These are phyloP conservation scores for Monilinia vaccinii-corymbosi DNA, from an alignment of 2,329 filamentous ascomycete genomes.

Conservation along the genomic window DNA sequence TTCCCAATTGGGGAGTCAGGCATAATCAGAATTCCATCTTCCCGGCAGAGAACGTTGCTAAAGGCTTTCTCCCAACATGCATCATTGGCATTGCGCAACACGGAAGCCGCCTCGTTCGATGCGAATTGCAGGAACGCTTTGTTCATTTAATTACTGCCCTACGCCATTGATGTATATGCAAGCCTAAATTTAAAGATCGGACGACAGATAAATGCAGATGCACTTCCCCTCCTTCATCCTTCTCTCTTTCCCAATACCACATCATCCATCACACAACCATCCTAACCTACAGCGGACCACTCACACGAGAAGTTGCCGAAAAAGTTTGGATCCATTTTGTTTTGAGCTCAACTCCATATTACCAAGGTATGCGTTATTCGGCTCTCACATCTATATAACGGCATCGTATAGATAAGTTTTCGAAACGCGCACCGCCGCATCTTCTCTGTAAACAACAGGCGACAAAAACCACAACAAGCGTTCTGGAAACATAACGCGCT, in stretches of 20 bases:
- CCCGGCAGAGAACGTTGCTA: slow-evolving; percentile 18
- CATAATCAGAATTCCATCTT: slow-evolving; percentile 18
- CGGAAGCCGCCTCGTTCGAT: slow-evolving; percentile 40
- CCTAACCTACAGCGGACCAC: slow-evolving; percentile 13
- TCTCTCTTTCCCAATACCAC: slow-evolving; percentile 18
- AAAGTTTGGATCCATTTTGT: slow-evolving; percentile 21
- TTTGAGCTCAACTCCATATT: slow-evolving; percentile 22
- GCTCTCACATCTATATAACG: slow-evolving; percentile 26
- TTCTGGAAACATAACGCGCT: slow-evolving; percentile 26
- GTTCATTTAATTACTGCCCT: slow-evolving; percentile 28
- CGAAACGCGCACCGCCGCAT: slow-evolving; percentile 25
- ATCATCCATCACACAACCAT: slow-evolving; percentile 21
- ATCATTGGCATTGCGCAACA: slow-evolving; percentile 24
- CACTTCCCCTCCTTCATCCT: slow-evolving; percentile 18
- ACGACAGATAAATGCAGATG: slow-evolving; percentile 29
- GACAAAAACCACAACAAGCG: slow-evolving; percentile 21
- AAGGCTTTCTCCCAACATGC: slow-evolving; percentile 7
- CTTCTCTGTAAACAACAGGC: slow-evolving; percentile 24
- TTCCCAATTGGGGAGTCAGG: slow-evolving; percentile 17
- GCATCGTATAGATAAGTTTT: slow-evolving; percentile 24
- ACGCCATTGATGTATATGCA: slow-evolving; percentile 26
- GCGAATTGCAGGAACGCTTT: slow-evolving; percentile 41
- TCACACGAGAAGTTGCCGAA: slow-evolving; percentile 11
- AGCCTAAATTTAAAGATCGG: slow-evolving; percentile 23
- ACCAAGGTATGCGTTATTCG: slow-evolving; percentile 25